Conservation (phyloP, 1,284 basidiomycete genomes). For the Ganoderma leucocontextum region DNA sequence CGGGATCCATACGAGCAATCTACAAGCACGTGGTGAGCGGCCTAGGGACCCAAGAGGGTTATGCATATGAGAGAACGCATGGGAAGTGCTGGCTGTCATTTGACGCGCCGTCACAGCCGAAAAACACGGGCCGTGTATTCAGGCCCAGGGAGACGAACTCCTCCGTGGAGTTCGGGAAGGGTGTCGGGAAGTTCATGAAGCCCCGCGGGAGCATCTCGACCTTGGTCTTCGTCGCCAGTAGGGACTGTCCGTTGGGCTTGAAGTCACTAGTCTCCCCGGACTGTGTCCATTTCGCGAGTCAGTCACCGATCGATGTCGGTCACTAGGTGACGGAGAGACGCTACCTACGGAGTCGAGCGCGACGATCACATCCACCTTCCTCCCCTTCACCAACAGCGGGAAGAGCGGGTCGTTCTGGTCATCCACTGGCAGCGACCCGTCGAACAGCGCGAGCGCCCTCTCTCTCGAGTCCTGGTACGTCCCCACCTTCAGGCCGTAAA, state of each 20-base stretch:
- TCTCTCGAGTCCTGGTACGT: conserved; percentile 17
- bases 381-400: conserved; percentile 15
- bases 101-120: conserved; percentile 20
- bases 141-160: conserved; percentile 17
- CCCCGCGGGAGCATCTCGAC: conserved; percentile 9
- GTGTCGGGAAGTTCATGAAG: conserved; percentile 20
- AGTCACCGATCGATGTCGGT: too few species aligned
- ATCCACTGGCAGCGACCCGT: conserved; percentile 21
- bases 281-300: too few species aligned
- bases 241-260: conserved; percentile 20
- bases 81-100: conserved; percentile 7
- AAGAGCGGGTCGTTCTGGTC: conserved; percentile 21
- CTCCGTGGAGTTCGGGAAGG: conserved; percentile 20
- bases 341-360: conserved; percentile 20
- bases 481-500: conserved; percentile 12
- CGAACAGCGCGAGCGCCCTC: conserved; percentile 17
- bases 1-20: conserved; percentile 20
- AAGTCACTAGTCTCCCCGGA: conserved; percentile 17
- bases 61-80: not conserved
- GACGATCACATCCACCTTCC: conserved; percentile 17
- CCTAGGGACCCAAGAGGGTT: not conserved
- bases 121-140: conserved; percentile 19
- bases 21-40: not conserved
- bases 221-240: conserved; percentile 19
- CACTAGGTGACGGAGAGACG: too few species aligned